Evolutionary conservation across 106 monocot genomes (phyloP).

Genomic region (Ottelia alismoides): DNA sequence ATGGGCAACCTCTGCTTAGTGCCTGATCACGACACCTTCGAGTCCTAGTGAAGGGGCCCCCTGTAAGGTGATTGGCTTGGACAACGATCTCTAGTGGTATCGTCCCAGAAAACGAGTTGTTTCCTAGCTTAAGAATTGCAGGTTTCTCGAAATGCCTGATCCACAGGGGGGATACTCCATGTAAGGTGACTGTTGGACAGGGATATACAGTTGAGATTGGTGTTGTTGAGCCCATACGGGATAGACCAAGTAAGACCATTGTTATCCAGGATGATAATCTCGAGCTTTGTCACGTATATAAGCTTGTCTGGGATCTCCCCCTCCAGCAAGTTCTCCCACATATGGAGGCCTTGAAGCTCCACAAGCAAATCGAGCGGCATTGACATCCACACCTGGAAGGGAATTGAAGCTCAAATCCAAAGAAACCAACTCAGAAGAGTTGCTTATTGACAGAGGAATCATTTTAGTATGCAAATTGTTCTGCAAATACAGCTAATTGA

Average conservation of each 20-base stretch:
- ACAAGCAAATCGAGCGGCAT: slow-evolving; percentile 26
- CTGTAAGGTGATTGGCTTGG: too few relatives aligned
- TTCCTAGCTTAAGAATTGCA: slow-evolving; percentile 80
- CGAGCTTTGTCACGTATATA: slow-evolving; percentile 14
- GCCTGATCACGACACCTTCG: too few relatives aligned
- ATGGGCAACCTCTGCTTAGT: too few relatives aligned
- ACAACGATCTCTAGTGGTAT: slow-evolving; percentile 80
- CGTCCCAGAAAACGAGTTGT: slow-evolving; percentile 77
- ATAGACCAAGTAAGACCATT: slow-evolving; percentile 55
- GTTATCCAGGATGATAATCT: slow-evolving; percentile 79
- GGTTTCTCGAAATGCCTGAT: slow-evolving; percentile 47
- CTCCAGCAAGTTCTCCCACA: slow-evolving; percentile 81
- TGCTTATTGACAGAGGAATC: slow-evolving; percentile 37
- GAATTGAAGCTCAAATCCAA: slow-evolving; percentile 80
- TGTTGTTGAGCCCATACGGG: slow-evolving; percentile 32
- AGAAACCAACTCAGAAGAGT: slow-evolving; percentile 48
- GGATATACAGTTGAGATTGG: slow-evolving; percentile 70
- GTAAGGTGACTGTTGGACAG: slow-evolving; percentile 56
- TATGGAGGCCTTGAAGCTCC: slow-evolving; percentile 44
- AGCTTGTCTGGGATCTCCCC: slow-evolving; percentile 66
- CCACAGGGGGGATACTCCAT: slow-evolving; percentile 60
- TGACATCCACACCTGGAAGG: slow-evolving; percentile 52
- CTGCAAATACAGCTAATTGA: slow-evolving; percentile 59
- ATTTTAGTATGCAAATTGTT: slow-evolving; percentile 51
- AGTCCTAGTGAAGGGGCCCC: too few relatives aligned